Conservation (phyloP, 2,329 filamentous ascomycete species). For the Westerdykella sp. region DNA sequence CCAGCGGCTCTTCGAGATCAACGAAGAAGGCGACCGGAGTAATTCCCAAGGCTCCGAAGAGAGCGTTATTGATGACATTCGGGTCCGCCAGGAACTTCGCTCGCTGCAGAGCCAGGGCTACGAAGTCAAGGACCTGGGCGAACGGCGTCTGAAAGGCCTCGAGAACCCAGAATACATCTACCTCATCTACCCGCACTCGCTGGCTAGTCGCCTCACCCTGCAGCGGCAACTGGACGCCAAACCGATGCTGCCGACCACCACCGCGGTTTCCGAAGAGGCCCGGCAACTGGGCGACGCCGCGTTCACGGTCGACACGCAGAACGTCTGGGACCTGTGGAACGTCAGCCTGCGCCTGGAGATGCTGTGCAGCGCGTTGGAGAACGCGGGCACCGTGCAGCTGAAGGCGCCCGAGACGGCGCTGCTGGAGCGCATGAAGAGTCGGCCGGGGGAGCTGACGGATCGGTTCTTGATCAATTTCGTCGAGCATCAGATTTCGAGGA, state of each 20-base stretch:
- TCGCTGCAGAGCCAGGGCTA: slow-evolving; percentile 88
- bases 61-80: slow-evolving; percentile 66
- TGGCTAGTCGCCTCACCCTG: slow-evolving; percentile 71
- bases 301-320: slow-evolving; percentile 74
- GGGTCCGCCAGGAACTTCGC: slow-evolving; percentile 81
- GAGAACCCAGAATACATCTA: slow-evolving; percentile 97
- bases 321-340: slow-evolving; percentile 85
- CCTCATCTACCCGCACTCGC: slow-evolving; percentile 84
- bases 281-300: slow-evolving; percentile 47
- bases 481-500: slow-evolving; percentile 90
- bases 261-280: slow-evolving; percentile 7
- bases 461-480: slow-evolving; percentile 81
- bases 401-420: slow-evolving; percentile 78
- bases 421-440: slow-evolving; percentile 64
- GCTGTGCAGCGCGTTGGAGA: slow-evolving; percentile 84
- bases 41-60: slow-evolving; percentile 67
- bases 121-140: slow-evolving; percentile 92
- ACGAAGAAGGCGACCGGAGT: slow-evolving; percentile 73
- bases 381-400: slow-evolving; percentile 55
- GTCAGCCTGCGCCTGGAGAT: slow-evolving; percentile 86
- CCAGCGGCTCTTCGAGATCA: slow-evolving; percentile 80
- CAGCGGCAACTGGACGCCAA: slow-evolving; percentile 51
- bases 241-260: slow-evolving; percentile 17
- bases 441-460: slow-evolving; percentile 82
- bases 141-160: slow-evolving; percentile 90